Percentiles rank a stretch among this genome's conserved stretches.
Evolutionary conservation across 2,329 filamentous ascomycete species (phyloP).

Genomic region (Cadophora sp.): DNA sequence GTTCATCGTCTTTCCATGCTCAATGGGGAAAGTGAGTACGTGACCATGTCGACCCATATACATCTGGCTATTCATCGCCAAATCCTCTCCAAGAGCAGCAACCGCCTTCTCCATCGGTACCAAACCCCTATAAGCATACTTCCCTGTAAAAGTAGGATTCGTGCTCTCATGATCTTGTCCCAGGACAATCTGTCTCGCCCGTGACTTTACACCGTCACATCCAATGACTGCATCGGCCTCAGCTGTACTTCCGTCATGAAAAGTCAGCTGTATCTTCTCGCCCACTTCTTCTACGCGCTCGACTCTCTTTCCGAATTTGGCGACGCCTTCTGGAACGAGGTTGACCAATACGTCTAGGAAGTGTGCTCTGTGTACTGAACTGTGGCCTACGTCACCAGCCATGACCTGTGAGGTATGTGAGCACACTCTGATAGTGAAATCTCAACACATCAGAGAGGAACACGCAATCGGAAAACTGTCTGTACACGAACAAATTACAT

Average conservation of each 20-base stretch:
- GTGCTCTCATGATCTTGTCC: slow-evolving; percentile 45
- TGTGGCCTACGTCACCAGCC: slow-evolving; percentile 37
- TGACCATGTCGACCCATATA: slow-evolving; percentile 59
- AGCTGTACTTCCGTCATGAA: slow-evolving; percentile 53
- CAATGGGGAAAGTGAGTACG: slow-evolving; percentile 66
- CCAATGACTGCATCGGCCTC: slow-evolving; percentile 59
- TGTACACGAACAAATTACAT: background rate
- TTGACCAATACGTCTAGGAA: slow-evolving; percentile 44
- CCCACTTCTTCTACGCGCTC: slow-evolving; percentile 41
- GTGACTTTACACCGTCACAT: slow-evolving; percentile 69
- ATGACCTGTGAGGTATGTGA: slow-evolving; percentile 19
- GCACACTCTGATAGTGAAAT: background rate
- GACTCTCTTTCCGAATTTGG: slow-evolving; percentile 47
- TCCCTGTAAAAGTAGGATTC: slow-evolving; percentile 55
- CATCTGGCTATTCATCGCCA: slow-evolving; percentile 56
- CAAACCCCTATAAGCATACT: slow-evolving; percentile 67
- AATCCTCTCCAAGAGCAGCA: slow-evolving; percentile 54
- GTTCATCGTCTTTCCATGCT: slow-evolving; percentile 62
- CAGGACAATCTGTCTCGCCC: slow-evolving; percentile 58
- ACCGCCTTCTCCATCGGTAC: slow-evolving; percentile 63
- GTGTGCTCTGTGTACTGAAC: slow-evolving; percentile 41
- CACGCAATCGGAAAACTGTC: no score
- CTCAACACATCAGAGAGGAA: no score
- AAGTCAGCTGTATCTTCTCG: slow-evolving; percentile 45
- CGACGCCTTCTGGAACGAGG: slow-evolving; percentile 47